Base-by-base conservation (phyloP, 148 eudicot species). In the Rheum nobile region DNA sequence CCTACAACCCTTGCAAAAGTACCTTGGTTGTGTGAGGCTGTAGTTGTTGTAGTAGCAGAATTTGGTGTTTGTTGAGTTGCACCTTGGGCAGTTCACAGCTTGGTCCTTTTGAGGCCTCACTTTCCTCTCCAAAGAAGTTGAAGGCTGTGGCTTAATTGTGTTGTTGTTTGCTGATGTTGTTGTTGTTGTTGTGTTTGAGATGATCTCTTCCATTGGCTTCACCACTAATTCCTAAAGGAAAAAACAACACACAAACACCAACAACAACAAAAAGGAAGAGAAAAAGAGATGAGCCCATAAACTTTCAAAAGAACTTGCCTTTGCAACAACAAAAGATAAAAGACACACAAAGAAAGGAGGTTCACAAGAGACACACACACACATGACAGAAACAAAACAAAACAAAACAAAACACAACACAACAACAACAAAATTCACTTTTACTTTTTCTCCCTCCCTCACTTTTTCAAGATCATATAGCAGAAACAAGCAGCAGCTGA, bases 21-120 rank as follows among this genome's bases (percentile, higher is more conserved):
- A 88, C 34, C 98, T 87, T 11, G 98, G 98, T 74, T 92, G 98
- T 0, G 91, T 80, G 11, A 92, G 86, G 44, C 93, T 92, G 83
- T 92, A 92, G 59, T 92, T 92, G 90, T 92, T 92, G 93, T 92
- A 92, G 63, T 92, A 92, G 38, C 98, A 92, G 68, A 92, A 92
- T 52, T 89, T 89, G 14, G 93, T 88, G 85, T 88, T 86, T 12
- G 83, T 86, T 19, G 93, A 89, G 72, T 87, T 85, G 86, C 93
- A 89, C 44, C 93, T 83, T 55, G 93, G 93, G 37, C 93, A 89
- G 50, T 87, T 85, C 48, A 85, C 43, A 34, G 84, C 85, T 79
- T 82, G 80, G 31, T 89, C 90, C 13, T 85, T 85, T 42, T 84
- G 80, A 2, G 85, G 85, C 57, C 85, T 83, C 0, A 77, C 72